Conservation (phyloP, 1,139 yeast genomes). For the Diutina siamensis region DNA sequence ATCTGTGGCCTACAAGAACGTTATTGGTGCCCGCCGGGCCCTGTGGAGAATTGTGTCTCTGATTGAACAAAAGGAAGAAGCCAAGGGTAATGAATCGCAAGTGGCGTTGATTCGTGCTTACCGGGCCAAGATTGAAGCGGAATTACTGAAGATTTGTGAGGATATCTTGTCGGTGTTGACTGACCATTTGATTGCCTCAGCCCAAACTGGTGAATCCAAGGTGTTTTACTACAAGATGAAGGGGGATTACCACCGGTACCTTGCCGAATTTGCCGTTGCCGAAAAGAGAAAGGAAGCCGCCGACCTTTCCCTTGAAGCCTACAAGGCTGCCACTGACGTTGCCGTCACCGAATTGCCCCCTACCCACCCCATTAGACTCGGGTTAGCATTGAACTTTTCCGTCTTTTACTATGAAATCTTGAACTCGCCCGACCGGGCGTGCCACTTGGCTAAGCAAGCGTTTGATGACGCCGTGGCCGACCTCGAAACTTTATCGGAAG, state of each 20-base stretch:
- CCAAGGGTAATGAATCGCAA: conserved; percentile 85
- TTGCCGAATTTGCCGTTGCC: conserved; percentile 90
- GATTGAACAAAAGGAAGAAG: conserved; percentile 96
- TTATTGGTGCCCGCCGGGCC: conserved; percentile 98
- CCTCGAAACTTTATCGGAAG: conserved; percentile 93
- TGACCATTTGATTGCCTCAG: conserved; percentile 84
- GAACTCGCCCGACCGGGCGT: conserved; percentile 97
- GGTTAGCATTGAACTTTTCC: conserved; percentile 94
- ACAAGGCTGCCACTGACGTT: conserved; percentile 90
- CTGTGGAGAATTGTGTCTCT: conserved; percentile 98
- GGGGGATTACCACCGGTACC: conserved; percentile 98
- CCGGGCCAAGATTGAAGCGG: conserved; percentile 90
- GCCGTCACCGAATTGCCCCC: conserved; percentile 97
- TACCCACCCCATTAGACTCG: conserved; percentile 97
- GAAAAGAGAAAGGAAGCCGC: conserved; percentile 92
- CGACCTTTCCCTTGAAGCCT: conserved; percentile 84
- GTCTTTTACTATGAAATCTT: conserved; percentile 97
- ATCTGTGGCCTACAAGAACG: conserved; percentile 96
- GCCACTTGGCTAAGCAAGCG: conserved; percentile 97
- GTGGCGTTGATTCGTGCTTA: conserved; percentile 85
- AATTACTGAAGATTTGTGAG: conserved; percentile 87
- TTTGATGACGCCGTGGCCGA: conserved; percentile 99
- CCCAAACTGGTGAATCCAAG: conserved; percentile 94
- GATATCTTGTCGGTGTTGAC: conserved; percentile 84
- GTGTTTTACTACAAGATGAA: conserved; percentile 98